A percentile compares a stretch with the other conserved stretches of the same genome.
Evolutionary conservation across 352 stramenopile genomes (phyloP).

Genomic region (Phytopythium sindhum): DNA sequence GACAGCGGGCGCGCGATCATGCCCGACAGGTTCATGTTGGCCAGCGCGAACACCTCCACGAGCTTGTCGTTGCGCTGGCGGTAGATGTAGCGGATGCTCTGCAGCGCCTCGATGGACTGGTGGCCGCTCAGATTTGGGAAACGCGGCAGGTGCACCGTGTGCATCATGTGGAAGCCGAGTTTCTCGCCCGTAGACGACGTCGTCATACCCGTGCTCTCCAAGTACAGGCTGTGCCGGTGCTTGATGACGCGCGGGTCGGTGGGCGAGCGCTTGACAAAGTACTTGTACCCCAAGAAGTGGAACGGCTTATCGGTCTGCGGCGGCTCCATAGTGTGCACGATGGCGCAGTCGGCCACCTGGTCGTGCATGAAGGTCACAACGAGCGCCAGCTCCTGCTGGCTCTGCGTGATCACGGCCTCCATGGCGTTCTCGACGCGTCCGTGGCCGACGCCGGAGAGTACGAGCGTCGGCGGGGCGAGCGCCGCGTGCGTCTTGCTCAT

Average conservation of each 20-base stretch:
- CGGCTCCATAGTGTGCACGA: conserved; percentile 47
- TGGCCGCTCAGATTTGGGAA: conserved; percentile 39
- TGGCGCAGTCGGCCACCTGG: conserved; percentile 48
- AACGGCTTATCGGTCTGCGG: conserved; percentile 40
- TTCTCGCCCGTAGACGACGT: conserved; percentile 22
- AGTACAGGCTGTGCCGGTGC: conserved; percentile 30
- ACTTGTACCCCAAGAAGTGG: conserved; percentile 53
- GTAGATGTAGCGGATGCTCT: conserved; percentile 48
- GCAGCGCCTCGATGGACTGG: conserved; percentile 39
- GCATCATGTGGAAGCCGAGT: conserved; percentile 44
- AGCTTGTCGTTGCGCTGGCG: conserved; percentile 43
- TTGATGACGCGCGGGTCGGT: conserved; percentile 25
- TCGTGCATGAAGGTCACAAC: conserved; percentile 54
- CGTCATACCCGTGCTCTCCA: conserved; percentile 42
- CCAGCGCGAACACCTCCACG: conserved; percentile 47
- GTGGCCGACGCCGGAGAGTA: conserved; percentile 31
- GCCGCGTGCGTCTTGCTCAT: conserved; percentile 17
- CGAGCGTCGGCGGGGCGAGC: conserved; percentile 19
- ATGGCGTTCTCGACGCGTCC: conserved; percentile 45
- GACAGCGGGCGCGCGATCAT: conserved; percentile 33
- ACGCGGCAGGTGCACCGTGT: conserved; percentile 29
- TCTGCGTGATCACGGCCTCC: conserved; percentile 43
- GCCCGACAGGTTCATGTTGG: conserved; percentile 29
- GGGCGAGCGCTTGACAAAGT: conserved; percentile 45
- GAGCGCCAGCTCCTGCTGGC: conserved; percentile 42